Evolutionary conservation across 2,329 filamentous ascomycete genomes (phyloP).

Genomic region (Teratosphaeria destructans): DNA sequence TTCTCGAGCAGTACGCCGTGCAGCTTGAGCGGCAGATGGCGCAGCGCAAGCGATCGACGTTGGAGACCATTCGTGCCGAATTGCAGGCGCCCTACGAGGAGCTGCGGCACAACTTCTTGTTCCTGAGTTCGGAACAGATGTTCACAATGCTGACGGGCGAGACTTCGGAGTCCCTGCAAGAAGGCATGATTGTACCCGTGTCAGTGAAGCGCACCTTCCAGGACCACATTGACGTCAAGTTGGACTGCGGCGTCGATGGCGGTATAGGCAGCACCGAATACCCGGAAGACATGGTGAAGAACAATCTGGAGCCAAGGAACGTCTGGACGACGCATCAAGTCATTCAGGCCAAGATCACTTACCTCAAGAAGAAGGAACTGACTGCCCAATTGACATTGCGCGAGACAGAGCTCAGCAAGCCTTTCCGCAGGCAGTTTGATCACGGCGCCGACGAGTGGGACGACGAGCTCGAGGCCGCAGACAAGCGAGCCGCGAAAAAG

Average conservation of each 20-base stretch:
- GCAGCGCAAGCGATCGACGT: constrained; percentile 85
- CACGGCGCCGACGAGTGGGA: constrained; percentile 71
- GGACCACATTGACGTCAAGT: constrained; percentile 83
- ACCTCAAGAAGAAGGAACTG: constrained; percentile 79
- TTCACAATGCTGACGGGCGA: constrained; percentile 97
- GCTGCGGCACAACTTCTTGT: constrained; percentile 67
- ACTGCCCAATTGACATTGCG: constrained; percentile 73
- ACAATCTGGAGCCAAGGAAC: constrained; percentile 41
- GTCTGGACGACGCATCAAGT: constrained; percentile 73
- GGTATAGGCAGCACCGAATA: constrained; percentile 75
- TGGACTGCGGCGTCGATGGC: constrained; percentile 91
- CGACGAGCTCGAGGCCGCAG: constrained; percentile 50
- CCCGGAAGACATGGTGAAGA: constrained; percentile 54
- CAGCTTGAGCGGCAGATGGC: constrained; percentile 89
- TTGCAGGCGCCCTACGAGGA: constrained; percentile 91
- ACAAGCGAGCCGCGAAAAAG: constrained; percentile 66
- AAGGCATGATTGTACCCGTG: constrained; percentile 88
- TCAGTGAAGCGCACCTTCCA: constrained; percentile 80
- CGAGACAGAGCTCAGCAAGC: constrained; percentile 66
- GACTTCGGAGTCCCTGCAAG: constrained; percentile 68
- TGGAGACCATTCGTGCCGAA: constrained; percentile 93
- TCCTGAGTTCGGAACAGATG: constrained; percentile 63
- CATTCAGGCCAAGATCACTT: constrained; percentile 75
- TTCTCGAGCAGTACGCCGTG: constrained; percentile 92
- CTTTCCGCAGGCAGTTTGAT: constrained; percentile 59